These are phyloP conservation scores for Voacanga thouarsii DNA, from an alignment of 257 asterid species.

Conservation along the genomic window DNA sequence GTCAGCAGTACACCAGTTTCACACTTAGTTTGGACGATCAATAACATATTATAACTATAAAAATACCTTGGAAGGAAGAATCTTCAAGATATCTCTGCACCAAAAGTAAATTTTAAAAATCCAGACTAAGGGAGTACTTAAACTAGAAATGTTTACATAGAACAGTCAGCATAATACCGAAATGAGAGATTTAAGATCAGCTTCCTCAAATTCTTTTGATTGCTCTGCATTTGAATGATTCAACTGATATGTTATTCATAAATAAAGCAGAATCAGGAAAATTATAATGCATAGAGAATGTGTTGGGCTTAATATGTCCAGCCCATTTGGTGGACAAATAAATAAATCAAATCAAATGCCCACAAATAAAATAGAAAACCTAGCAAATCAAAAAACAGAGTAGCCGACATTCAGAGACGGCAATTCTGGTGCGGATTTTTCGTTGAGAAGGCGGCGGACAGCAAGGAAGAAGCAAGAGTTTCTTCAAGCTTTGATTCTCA, in stretches of 20 bases:
- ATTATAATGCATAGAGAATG: conserved; percentile 6
- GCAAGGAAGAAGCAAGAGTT: too few relatives aligned
- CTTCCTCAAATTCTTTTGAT: conserved; percentile 30
- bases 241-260: conserved; percentile 16
- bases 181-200: conserved; percentile 56
- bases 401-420: too few relatives aligned
- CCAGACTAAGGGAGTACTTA: conserved; percentile 2
- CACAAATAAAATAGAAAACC: too few relatives aligned
- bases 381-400: too few relatives aligned
- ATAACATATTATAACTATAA: not conserved
- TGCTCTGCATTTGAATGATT: conserved; percentile 34
- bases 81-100: conserved; percentile 72
- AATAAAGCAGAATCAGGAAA: conserved; percentile 14
- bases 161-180: conserved; percentile 37
- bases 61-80: conserved; percentile 66
- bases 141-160: not conserved
- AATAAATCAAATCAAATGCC: too few relatives aligned
- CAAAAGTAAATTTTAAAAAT: conserved; percentile 11
- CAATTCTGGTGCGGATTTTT: too few relatives aligned
- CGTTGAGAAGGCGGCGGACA: too few relatives aligned
- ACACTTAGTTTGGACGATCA: conserved; percentile 8
- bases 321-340: too few relatives aligned
- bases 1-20: not conserved
- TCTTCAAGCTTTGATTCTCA: too few relatives aligned
- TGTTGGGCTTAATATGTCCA: too few relatives aligned